Base-by-base conservation (phyloP, 2,329 filamentous ascomycete genomes). In the Monilinia aucupariae region DNA sequence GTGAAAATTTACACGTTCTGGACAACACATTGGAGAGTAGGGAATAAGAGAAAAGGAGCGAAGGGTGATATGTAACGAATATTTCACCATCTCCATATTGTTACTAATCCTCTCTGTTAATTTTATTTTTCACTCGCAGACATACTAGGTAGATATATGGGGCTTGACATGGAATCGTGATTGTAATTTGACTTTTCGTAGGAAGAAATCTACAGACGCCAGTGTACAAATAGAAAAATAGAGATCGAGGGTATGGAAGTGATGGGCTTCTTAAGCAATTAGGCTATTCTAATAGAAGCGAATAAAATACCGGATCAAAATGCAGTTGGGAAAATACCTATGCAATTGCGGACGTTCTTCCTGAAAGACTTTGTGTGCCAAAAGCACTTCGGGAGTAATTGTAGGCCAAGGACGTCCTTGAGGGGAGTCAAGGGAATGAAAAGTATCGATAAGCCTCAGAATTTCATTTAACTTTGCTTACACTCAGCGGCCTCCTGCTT, bases 401-500 rank as follows among this genome's bases (percentile, higher is more conserved):
- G 25, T 39, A 48, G 60, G 60, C 43, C 41, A 56, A 47, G 30
- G 25, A 51, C 27, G 20, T 56, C 51, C 51, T 58, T 32, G 32
- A 49, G 56, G 37, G 32, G 45, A 30, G 41, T 50, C 30, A 58
- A 43, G 39, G 48, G 22, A 49, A 58, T 50, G 49, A 54, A 37
- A 39, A 54, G 47, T 53, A n/a, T 53, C 56, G 41, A 54, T 52
- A 37, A 53, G 32, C 12, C 43, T 48, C 48, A 34, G 61, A 32
- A 52, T 17, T 32, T 13, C 53, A 62, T 70, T 82, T 85, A 96
- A 80, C 90, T 96, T 80, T 96, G 91, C 84, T 96, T 96, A 86
- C 92, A 96, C 81, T 96, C 92, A 70, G 92, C 90, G 70, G 91
- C 87, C 79, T 96, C 91, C 80, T 94, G 91, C 83, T 96, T 96